Conservation (phyloP, 257 asterid species). For the Verbena officinalis region DNA sequence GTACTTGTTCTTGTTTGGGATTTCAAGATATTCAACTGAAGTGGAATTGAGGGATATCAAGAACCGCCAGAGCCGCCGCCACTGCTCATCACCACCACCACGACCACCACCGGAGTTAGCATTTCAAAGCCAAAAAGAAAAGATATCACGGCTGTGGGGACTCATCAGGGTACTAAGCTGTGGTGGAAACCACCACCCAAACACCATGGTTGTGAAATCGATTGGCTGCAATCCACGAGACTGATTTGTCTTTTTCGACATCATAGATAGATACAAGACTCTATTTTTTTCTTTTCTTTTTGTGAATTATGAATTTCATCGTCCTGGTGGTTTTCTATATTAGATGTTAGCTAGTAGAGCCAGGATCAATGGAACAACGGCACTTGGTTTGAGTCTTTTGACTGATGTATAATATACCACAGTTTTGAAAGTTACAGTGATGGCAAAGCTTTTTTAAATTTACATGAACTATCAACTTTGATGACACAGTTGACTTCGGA, state of each 20-base stretch:
- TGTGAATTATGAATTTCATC: neutral
- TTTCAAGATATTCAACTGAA: conserved; percentile 45
- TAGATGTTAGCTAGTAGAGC: conserved; percentile 1
- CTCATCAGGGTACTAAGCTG: conserved; percentile 68
- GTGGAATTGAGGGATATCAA: conserved; percentile 59
- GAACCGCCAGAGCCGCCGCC: conserved; percentile 60
- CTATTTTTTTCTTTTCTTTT: neutral
- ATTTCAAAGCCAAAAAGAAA: conserved; percentile 16
- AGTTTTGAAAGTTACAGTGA: neutral
- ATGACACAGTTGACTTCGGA: conserved; percentile 21
- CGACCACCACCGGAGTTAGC: conserved; percentile 26
- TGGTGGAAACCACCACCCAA: conserved; percentile 38
- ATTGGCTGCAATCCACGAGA: conserved; percentile 5
- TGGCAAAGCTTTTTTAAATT: neutral
- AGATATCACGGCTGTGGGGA: conserved; percentile 43
- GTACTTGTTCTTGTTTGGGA: conserved; percentile 57
- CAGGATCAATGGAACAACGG: too few species aligned
- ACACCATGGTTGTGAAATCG: conserved; percentile 32
- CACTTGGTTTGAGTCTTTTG: neutral
- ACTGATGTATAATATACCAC: neutral
- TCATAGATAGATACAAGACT: conserved; percentile 1
- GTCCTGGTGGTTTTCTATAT: neutral
- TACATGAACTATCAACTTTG: neutral
- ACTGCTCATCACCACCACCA: conserved; percentile 24
- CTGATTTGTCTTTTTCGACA: conserved; percentile 21